Conservation (phyloP, 2,329 filamentous ascomycete genomes). For the Aspergillus phoenicis region DNA sequence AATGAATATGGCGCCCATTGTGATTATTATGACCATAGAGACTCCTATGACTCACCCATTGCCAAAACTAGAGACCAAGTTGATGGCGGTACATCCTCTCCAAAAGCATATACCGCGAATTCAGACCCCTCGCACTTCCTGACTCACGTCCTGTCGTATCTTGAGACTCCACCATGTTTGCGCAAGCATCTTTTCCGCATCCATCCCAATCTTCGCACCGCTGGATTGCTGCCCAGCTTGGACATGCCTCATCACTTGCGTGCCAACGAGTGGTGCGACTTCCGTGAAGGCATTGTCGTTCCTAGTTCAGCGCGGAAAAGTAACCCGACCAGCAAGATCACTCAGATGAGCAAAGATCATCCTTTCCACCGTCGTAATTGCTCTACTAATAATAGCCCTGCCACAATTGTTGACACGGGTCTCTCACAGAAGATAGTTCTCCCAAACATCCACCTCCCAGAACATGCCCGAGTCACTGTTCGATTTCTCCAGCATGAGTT, state of each 20-base stretch:
- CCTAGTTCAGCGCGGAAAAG: not conserved
- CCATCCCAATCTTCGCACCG: slow-evolving; percentile 74
- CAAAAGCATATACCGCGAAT: not conserved
- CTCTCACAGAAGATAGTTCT: not conserved
- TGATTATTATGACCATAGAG: not conserved
- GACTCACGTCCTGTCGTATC: slow-evolving; percentile 74
- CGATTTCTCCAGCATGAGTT: not conserved
- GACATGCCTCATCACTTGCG: slow-evolving; percentile 85
- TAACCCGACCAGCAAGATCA: not conserved
- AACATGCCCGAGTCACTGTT: not conserved
- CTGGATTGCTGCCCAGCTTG: slow-evolving; percentile 72
- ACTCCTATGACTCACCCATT: not conserved
- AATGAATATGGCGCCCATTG: not conserved
- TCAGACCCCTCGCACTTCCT: slow-evolving; percentile 38
- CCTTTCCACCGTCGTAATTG: not conserved
- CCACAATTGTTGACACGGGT: not conserved
- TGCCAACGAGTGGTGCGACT: slow-evolving; percentile 74
- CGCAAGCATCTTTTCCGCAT: slow-evolving; percentile 73
- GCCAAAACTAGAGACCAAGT: not conserved
- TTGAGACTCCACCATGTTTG: slow-evolving; percentile 83
- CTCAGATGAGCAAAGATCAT: not conserved
- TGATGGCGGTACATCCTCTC: not conserved
- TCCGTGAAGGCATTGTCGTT: slow-evolving; percentile 74
- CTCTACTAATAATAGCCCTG: not conserved
- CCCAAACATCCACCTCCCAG: not conserved